These are phyloP conservation scores for Cyanidioschyzon merolae DNA, from an alignment of 23 red algal genomes.

Conservation along the genomic window DNA sequence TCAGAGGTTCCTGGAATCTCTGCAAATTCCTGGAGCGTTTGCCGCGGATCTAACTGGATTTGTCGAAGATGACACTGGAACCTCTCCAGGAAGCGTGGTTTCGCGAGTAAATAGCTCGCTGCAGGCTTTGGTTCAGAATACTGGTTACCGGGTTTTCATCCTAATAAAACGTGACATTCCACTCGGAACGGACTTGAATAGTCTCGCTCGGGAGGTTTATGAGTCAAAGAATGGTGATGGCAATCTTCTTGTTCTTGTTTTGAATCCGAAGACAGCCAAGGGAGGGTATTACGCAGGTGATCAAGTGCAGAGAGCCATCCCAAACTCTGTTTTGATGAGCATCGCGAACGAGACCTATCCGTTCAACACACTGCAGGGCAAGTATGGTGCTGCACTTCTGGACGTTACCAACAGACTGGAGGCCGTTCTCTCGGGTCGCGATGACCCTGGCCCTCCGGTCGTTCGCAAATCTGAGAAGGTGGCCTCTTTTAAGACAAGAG, in stretches of 20 bases:
- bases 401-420: constrained; percentile 47
- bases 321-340: constrained; percentile 25
- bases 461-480: constrained; percentile 16
- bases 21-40: too few species aligned
- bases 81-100: not conserved
- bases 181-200: constrained; percentile 24
- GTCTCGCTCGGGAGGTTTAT: constrained; percentile 28
- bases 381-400: constrained; percentile 31
- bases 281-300: constrained; percentile 37
- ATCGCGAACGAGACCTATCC: constrained; percentile 45
- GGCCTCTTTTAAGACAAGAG: constrained; percentile 46
- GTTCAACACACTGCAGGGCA: constrained; percentile 28
- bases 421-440: constrained; percentile 30
- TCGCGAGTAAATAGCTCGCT: not conserved
- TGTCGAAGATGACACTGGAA: not conserved
- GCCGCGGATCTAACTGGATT: not conserved
- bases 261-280: constrained; percentile 31
- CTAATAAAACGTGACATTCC: not conserved
- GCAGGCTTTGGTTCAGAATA: not conserved
- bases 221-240: constrained; percentile 1
- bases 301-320: not conserved
- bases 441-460: constrained; percentile 40
- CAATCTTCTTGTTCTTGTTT: constrained; percentile 36
- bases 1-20: too few species aligned
- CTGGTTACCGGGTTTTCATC: not conserved